Evolutionary conservation across 495 filamentous ascomycete genomes (phyloP).

Genomic region (Neurospora sp.): DNA sequence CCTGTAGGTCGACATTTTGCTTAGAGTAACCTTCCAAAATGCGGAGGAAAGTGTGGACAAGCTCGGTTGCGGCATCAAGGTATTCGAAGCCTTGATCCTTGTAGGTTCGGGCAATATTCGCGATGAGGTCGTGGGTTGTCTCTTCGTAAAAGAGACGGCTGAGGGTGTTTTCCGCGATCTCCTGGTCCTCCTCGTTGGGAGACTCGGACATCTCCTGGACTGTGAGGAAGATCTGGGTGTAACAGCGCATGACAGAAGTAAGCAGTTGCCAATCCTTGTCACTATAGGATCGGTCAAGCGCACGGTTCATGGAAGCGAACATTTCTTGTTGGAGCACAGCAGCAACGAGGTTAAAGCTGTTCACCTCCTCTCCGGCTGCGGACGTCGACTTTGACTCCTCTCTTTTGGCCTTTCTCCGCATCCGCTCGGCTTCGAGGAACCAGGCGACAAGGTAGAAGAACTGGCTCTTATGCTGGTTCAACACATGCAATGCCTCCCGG

Average conservation of each 20-base stretch:
- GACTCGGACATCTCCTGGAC: constrained; percentile 90
- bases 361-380: constrained; percentile 44
- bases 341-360: constrained; percentile 78
- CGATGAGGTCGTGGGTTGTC: constrained; percentile 76
- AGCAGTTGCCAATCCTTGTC: constrained; percentile 79
- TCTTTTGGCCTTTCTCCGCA: constrained; percentile 50
- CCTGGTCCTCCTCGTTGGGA: constrained; percentile 81
- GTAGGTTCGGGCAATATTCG: constrained; percentile 68
- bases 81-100: constrained; percentile 93
- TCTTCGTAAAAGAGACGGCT: constrained; percentile 98
- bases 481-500: constrained; percentile 75
- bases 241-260: constrained; percentile 82
- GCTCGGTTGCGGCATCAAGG: constrained; percentile 83
- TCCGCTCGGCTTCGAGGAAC: constrained; percentile 86
- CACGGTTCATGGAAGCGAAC: constrained; percentile 75
- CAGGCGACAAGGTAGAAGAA: constrained; percentile 91
- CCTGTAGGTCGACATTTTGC: constrained; percentile 85
- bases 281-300: constrained; percentile 68
- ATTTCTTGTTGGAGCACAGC: constrained; percentile 86
- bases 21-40: constrained; percentile 92
- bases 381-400: constrained; percentile 32
- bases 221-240: constrained; percentile 78
- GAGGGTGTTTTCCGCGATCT: constrained; percentile 96
- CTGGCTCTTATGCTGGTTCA: constrained; percentile 62
- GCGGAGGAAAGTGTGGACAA: constrained; percentile 81